These are phyloP conservation scores for Cyberlindnera samutprakarnensis DNA, from an alignment of 805 yeast genomes.

Conservation along the genomic window DNA sequence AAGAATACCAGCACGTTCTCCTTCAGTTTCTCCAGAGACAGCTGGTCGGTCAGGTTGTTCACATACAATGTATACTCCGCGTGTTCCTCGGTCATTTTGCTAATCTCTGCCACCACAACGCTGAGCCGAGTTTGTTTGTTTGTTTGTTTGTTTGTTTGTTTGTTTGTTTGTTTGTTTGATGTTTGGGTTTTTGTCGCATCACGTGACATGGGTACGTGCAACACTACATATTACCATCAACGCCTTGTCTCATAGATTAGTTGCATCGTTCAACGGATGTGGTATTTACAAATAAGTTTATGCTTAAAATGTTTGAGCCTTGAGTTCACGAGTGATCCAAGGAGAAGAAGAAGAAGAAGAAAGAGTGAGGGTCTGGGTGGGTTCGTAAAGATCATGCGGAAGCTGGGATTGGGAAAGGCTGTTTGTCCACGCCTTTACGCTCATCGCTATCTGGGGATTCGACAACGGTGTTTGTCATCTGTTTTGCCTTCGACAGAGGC, in stretches of 20 bases:
- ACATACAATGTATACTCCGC: conserved; percentile 44
- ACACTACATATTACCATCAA: too few species aligned
- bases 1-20: conserved; percentile 52
- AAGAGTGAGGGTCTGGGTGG: background rate
- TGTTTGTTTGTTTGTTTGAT: background rate
- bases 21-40: conserved; percentile 36
- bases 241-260: too few species aligned
- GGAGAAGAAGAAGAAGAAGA: background rate
- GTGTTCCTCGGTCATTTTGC: conserved; percentile 1
- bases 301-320: too few species aligned
- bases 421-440: conserved; percentile 28
- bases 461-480: conserved; percentile 68
- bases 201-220: background rate
- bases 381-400: conserved; percentile 10
- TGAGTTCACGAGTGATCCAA: too few species aligned
- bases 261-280: too few species aligned
- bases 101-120: background rate
- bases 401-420: conserved; percentile 23
- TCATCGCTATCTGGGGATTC: conserved; percentile 44
- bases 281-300: too few species aligned
- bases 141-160: background rate
- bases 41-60: conserved; percentile 51
- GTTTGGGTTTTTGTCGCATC: too few species aligned
- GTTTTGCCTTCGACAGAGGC: conserved; percentile 57
- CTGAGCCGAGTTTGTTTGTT: background rate